A percentile compares a stretch with the other conserved stretches of the same genome.
These are phyloP conservation scores for Solanum chilense DNA, from an alignment of 257 asterid genomes.

Conservation along the genomic window DNA sequence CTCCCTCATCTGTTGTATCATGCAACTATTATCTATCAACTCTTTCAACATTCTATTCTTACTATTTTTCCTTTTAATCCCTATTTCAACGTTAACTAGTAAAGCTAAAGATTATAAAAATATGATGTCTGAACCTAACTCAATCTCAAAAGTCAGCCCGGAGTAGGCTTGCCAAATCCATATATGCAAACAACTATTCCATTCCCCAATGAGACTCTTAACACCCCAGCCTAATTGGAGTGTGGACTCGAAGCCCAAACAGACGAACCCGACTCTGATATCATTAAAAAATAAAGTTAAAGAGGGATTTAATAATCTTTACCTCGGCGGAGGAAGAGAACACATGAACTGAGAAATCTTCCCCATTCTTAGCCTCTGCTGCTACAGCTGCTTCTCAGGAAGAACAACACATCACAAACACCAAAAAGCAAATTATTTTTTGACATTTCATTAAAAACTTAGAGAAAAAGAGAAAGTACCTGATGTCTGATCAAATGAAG, in stretches of 20 bases:
- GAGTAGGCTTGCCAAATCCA: background rate
- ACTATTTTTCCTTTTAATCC: background rate
- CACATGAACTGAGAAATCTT: slow-evolving; percentile 41
- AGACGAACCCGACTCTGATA: background rate
- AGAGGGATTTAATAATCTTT: background rate
- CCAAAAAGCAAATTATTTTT: background rate
- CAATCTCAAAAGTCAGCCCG: accelerated
- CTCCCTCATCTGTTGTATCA: background rate
- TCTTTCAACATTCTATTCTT: background rate
- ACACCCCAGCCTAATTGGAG: background rate
- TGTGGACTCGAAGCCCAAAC: background rate
- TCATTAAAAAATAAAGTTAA: background rate
- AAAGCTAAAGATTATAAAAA: background rate
- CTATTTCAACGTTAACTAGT: background rate
- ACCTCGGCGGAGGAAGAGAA: slow-evolving; percentile 75
- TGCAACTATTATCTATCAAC: background rate
- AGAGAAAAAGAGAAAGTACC: slow-evolving; percentile 10
- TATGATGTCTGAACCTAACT: accelerated
- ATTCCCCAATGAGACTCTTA: too few relatives aligned
- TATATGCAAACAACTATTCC: background rate
- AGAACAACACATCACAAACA: background rate
- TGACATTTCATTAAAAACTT: too few relatives aligned
- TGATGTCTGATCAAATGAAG: slow-evolving; percentile 18
- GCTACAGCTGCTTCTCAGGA: slow-evolving; percentile 9
- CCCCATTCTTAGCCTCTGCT: slow-evolving; percentile 24